phyloP scores from a whole-genome alignment of 108 stramenopile species.

The Aurantiochytrium sp. region DNA sequence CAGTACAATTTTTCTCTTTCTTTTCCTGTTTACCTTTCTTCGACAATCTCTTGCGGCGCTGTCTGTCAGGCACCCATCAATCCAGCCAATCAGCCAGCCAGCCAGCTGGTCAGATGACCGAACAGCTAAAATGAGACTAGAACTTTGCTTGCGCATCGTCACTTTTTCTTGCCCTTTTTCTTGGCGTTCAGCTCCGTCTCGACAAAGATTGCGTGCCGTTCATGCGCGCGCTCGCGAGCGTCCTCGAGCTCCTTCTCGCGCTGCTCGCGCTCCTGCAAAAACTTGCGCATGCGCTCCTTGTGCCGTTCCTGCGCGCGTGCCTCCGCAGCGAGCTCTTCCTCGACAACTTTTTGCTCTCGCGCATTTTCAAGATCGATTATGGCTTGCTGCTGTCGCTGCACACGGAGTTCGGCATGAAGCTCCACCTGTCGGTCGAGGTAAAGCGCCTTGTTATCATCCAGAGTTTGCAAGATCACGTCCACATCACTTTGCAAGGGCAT shows the following conservation, averaged over 20 bases:
- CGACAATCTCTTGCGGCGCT: no score
- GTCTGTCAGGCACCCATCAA: no score
- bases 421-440: background rate
- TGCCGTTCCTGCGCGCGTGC: background rate
- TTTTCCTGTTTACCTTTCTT: no score
- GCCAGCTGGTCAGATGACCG: no score
- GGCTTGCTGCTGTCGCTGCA: background rate
- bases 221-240: background rate
- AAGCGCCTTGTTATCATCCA: background rate
- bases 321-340: background rate
- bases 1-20: no score
- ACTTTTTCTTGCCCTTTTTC: slow-evolving; percentile 6
- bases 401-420: background rate
- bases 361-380: background rate
- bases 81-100: no score
- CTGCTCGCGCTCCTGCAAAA: background rate
- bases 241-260: background rate
- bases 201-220: background rate
- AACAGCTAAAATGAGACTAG: no score
- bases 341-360: background rate
- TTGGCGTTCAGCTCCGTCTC: background rate
- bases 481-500: background rate
- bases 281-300: background rate
- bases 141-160: background rate
- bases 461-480: background rate